phyloP scores from a whole-genome alignment of 2,329 filamentous ascomycete genomes.

The Macrophomina tecta region DNA sequence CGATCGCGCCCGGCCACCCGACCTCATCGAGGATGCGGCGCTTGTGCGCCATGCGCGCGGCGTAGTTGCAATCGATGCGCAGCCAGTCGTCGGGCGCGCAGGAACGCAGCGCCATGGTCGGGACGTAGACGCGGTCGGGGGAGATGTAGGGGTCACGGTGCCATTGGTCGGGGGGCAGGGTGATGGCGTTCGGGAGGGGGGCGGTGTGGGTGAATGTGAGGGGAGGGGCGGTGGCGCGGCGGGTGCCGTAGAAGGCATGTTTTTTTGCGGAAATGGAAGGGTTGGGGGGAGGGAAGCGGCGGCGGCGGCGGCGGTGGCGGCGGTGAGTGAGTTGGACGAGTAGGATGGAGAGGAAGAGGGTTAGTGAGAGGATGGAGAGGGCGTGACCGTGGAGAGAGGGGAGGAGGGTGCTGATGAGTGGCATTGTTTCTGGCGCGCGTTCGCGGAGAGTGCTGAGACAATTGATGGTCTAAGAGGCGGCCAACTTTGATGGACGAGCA shows the following conservation, averaged over 20 bases:
- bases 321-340: not conserved
- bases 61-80: constrained; percentile 18
- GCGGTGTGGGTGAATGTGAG: not conserved
- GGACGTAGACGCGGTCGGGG: not conserved
- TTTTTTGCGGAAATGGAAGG: not conserved
- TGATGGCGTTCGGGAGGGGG: not conserved
- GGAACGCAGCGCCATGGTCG: constrained; percentile 18
- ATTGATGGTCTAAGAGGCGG: too few relatives aligned
- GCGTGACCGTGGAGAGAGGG: not conserved
- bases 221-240: not conserved
- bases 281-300: not conserved
- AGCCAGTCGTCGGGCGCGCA: constrained; percentile 11
- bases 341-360: not conserved
- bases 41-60: constrained; percentile 20
- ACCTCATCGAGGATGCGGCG: not conserved
- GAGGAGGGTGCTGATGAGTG: not conserved
- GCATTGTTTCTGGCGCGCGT: not conserved
- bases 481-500: too few relatives aligned
- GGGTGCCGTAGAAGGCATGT: not conserved
- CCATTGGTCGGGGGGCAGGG: constrained; percentile 5
- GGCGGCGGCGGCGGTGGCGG: not conserved
- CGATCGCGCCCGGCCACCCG: constrained; percentile 9
- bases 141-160: constrained; percentile 9
- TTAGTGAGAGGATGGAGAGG: not conserved
- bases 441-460: too few relatives aligned